Percentiles rank a stretch among this genome's conserved stretches.
These are phyloP conservation scores for Exophiala dermatitidis DNA, from an alignment of 2,329 filamentous ascomycete genomes.

Conservation along the genomic window DNA sequence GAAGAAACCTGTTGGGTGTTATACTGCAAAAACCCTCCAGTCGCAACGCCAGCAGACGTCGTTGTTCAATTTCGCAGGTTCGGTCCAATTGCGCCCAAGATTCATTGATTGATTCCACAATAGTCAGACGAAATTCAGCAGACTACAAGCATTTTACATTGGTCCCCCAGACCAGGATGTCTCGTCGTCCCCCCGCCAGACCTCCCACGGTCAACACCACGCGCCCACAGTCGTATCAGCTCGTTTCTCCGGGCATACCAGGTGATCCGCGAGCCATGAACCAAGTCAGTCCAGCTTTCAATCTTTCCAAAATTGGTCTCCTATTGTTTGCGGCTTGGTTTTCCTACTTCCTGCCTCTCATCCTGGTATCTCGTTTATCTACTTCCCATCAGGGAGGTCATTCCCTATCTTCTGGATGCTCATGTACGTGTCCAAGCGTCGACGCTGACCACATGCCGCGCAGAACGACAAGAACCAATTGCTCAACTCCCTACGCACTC, in stretches of 20 bases:
- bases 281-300: constrained; percentile 28
- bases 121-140: constrained; percentile 1
- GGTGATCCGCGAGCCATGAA: constrained; percentile 25
- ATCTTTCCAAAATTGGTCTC: constrained; percentile 27
- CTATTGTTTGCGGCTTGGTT: constrained; percentile 10
- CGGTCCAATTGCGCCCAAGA: too few relatives aligned
- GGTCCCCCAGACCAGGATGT: constrained; percentile 12
- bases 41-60: too few relatives aligned
- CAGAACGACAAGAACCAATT: constrained; percentile 48
- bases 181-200: constrained; percentile 9
- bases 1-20: not conserved
- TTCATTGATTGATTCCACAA: not conserved
- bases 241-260: constrained; percentile 25
- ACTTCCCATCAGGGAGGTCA: not conserved
- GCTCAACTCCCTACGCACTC: constrained; percentile 56
- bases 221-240: constrained; percentile 23
- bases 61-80: too few relatives aligned
- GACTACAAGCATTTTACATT: not conserved
- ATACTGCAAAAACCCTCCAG: too few relatives aligned
- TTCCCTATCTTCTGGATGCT: not conserved
- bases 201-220: constrained; percentile 8
- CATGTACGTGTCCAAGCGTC: not conserved
- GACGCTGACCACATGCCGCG: constrained; percentile 2
- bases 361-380: constrained; percentile 3
- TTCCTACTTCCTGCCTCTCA: constrained; percentile 7